Percentiles rank a stretch among this genome's conserved stretches.
These are phyloP conservation scores for Umbilicaria muhlenbergii DNA, from an alignment of 495 filamentous ascomycete species.

Conservation along the genomic window DNA sequence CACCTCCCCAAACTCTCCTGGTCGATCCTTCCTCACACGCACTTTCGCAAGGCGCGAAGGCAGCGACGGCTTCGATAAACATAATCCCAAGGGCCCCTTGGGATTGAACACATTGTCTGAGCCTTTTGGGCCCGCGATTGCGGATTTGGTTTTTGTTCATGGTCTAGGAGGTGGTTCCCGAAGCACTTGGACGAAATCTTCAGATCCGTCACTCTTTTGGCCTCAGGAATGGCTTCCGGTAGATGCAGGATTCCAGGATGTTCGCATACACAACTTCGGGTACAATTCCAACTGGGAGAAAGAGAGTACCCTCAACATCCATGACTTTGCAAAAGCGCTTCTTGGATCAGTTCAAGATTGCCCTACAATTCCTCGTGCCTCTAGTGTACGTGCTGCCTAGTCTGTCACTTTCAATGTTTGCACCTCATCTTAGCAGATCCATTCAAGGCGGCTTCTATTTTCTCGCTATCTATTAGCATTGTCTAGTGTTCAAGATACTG, in stretches of 20 bases:
- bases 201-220: conserved; percentile 17
- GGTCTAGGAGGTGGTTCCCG: conserved; percentile 20
- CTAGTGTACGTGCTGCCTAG: not conserved
- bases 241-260: conserved; percentile 16
- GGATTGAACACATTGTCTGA: conserved; percentile 21
- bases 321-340: conserved; percentile 28
- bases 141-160: conserved; percentile 24
- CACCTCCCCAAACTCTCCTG: not conserved
- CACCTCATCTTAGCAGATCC: too few relatives aligned
- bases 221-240: conserved; percentile 23
- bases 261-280: conserved; percentile 24
- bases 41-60: not conserved
- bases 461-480: too few relatives aligned
- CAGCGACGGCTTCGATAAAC: not conserved
- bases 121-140: conserved; percentile 5
- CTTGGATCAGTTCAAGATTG: conserved; percentile 23
- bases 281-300: conserved; percentile 21
- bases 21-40: conserved; percentile 3
- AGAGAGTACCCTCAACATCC: conserved; percentile 23
- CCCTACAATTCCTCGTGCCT: conserved; percentile 7
- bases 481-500: too few relatives aligned
- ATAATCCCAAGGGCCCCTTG: conserved; percentile 16
- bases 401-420: too few relatives aligned
- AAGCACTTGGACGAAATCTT: conserved; percentile 20
- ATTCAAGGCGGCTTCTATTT: too few relatives aligned